Evolutionary conservation across 805 yeast species (phyloP), one percentile per base, ranked within the genome.

Genomic region (Metschnikowia chrysomelidarum): DNA sequence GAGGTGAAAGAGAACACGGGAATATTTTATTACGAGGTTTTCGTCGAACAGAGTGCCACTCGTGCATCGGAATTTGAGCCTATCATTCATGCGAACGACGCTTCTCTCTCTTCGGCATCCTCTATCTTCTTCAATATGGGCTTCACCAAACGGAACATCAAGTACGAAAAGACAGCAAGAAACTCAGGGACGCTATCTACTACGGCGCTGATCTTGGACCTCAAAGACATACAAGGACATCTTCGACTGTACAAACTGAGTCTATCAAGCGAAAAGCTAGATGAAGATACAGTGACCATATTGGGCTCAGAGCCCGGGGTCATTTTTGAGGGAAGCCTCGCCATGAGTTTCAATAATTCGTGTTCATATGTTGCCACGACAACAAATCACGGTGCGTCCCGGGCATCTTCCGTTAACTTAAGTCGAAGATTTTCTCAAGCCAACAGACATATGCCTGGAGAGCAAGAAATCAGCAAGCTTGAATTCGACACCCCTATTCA

Each of bases 11-110:
- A 62, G 3, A 47, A 60, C 3, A 50, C 60, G 2, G 72, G 73
- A 2, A 41, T 68, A 1, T 68, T 53, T 44, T 68, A 68, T 42
- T 68, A 66, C 42, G 73, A 68, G 40, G 57, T 64, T 4, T 61
- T 58, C 36, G 51, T 67, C 9, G 53, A 47, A 30, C 73, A 68
- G 44, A 54, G 51, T 11, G 50, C 59, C 19, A 56, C 68, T 2
- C 49, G 43, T n/a, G 51, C 61, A 9, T 57, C 69, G 0, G 50
- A 51, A 23, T 51, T 45, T 43, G 53, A 50, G 19, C 64, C 70
- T 3, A 46, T 67, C 4, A 53, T 66, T 8, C 51, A 56, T 10
- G 53, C 60, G 30, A 56, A 56, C 33, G 71, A 67, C 41, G 43
- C 53, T 10, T 53, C 68, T 0, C 43, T 65, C 2, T 60, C 68